These are phyloP conservation scores for Taphrina betulina DNA, from an alignment of 1,139 yeast species.

Conservation along the genomic window DNA sequence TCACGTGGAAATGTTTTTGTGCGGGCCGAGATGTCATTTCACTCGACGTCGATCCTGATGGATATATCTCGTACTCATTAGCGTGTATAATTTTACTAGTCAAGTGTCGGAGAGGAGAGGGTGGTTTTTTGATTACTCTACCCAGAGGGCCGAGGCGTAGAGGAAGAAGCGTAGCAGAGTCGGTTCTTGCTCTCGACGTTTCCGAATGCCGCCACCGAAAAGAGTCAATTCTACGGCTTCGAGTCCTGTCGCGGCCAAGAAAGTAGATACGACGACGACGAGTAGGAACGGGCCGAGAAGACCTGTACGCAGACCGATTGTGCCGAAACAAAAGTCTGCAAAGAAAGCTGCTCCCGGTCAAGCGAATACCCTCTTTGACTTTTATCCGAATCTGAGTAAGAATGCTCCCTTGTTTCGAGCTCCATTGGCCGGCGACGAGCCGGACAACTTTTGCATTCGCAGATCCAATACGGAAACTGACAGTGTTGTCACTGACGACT, in stretches of 20 bases:
- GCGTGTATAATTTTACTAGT: no score
- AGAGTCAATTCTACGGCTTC: not conserved
- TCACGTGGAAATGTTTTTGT: no score
- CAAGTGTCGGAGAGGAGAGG: no score
- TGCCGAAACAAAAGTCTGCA: not conserved
- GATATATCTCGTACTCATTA: no score
- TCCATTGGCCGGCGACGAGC: slow-evolving; percentile 3
- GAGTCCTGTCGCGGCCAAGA: no score
- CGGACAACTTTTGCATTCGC: not conserved
- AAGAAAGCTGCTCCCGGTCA: slow-evolving; percentile 10
- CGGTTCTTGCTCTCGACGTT: no score
- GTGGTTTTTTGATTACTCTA: no score
- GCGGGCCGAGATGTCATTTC: no score
- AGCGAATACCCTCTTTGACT: slow-evolving; percentile 21
- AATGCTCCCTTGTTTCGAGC: slow-evolving; percentile 29
- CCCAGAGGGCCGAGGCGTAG: no score
- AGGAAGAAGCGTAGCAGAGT: no score
- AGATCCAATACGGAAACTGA: not conserved
- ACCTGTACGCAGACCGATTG: not conserved
- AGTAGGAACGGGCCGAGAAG: slow-evolving; percentile 1
- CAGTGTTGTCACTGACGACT: slow-evolving; percentile 10
- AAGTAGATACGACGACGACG: no score
- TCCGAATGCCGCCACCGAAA: slow-evolving; percentile 8
- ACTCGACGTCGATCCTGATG: no score
- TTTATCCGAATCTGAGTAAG: slow-evolving; percentile 27